Conservation (phyloP, 148 eudicot species). For the Fagopyrum tataricum region DNA sequence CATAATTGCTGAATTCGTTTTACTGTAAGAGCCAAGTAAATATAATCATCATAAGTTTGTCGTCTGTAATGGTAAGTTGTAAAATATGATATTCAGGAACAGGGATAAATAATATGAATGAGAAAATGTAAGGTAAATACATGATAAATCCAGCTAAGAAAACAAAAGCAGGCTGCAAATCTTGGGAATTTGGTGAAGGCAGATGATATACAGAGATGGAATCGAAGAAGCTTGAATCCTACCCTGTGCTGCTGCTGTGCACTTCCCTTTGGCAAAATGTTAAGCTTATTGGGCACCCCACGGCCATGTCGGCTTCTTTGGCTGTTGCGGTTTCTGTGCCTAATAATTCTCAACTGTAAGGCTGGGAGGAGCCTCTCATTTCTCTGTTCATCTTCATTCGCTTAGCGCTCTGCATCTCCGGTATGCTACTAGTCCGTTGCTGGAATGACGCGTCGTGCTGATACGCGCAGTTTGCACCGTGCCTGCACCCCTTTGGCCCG, state of each 20-base stretch:
- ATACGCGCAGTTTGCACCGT: conserved; percentile 58
- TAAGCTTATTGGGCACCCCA: too few relatives aligned
- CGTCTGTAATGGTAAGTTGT: not conserved
- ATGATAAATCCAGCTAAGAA: not conserved
- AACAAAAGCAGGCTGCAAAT: conserved; percentile 1
- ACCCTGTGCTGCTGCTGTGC: too few relatives aligned
- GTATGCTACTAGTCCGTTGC: conserved; percentile 32
- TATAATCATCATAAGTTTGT: not conserved
- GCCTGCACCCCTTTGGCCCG: conserved; percentile 57
- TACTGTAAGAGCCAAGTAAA: not conserved
- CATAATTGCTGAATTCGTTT: not conserved
- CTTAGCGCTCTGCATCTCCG: conserved; percentile 58
- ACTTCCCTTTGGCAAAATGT: not conserved
- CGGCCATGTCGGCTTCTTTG: not conserved
- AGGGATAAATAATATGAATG: not conserved
- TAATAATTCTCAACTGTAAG: conserved; percentile 10
- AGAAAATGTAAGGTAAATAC: not conserved
- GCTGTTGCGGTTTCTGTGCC: not conserved
- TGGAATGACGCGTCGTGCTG: conserved; percentile 45
- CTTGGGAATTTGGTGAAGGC: not conserved
- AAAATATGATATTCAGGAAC: not conserved
- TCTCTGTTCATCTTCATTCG: conserved; percentile 71
- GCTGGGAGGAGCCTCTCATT: conserved; percentile 52
- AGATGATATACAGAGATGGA: not conserved
- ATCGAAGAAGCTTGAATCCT: not conserved